A percentile compares a stretch with the other conserved stretches of the same genome.
Conservation (phyloP, 2,329 filamentous ascomycete species). For the Chrysosporium keratinophilum region DNA sequence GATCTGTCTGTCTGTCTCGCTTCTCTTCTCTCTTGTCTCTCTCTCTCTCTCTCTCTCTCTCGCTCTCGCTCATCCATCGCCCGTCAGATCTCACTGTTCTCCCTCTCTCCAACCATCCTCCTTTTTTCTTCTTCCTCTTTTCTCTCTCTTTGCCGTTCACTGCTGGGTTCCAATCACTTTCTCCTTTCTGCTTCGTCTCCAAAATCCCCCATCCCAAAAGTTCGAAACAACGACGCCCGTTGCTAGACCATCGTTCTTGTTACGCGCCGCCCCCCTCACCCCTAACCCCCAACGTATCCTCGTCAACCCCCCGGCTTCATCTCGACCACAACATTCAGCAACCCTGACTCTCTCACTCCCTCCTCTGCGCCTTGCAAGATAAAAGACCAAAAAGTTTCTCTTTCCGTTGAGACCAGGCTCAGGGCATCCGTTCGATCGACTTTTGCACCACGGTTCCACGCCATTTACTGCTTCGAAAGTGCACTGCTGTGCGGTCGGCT, state of each 20-base stretch:
- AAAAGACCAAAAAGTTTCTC: no score
- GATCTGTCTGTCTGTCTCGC: constrained; percentile 15
- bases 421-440: background rate
- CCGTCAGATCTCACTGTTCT: constrained; percentile 14
- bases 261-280: background rate
- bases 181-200: background rate
- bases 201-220: background rate
- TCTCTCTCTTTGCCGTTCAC: constrained; percentile 7
- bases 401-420: no score
- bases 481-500: constrained; percentile 10
- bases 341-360: no score
- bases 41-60: constrained; percentile 19
- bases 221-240: constrained; percentile 4
- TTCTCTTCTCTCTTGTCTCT: constrained; percentile 22
- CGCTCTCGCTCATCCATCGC: constrained; percentile 11
- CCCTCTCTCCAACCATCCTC: constrained; percentile 6
- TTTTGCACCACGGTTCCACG: no score
- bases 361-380: no score
- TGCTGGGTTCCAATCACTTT: background rate
- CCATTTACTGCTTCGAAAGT: constrained; percentile 12
- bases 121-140: constrained; percentile 5
- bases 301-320: background rate
- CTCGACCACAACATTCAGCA: no score
- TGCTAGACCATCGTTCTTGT: constrained; percentile 1
- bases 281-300: background rate